Percentiles rank a stretch among this genome's conserved stretches.
Evolutionary conservation across 1,284 basidiomycete genomes (phyloP).

Genomic region (Dichomitus squalens): DNA sequence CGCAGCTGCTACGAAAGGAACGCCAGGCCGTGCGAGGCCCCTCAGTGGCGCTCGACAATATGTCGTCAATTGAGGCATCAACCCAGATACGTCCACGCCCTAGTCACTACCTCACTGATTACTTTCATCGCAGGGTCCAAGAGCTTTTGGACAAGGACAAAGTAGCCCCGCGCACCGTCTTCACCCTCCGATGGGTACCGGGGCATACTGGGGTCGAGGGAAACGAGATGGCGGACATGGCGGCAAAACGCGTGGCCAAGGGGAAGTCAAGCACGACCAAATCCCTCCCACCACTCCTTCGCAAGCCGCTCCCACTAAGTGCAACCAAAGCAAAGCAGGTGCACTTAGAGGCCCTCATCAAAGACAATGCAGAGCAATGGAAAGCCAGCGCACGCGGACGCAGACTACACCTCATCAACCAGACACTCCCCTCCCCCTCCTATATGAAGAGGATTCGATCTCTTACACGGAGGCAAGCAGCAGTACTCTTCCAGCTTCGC

Average conservation of each 20-base stretch:
- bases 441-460: not conserved
- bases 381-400: not conserved
- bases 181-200: no score
- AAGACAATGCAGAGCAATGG: not conserved
- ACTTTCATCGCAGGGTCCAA: no score
- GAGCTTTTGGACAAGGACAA: no score
- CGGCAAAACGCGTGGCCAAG: no score
- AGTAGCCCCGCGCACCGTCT: no score
- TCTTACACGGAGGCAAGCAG: constrained; percentile 17
- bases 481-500: constrained; percentile 33
- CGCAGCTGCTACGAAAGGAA: not conserved
- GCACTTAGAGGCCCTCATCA: not conserved
- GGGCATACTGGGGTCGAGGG: no score
- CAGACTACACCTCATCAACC: constrained; percentile 6
- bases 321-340: not conserved
- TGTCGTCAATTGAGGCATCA: not conserved
- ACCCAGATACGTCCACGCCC: not conserved
- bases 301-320: constrained; percentile 14
- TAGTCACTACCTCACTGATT: not conserved
- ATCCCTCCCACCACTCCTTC: constrained; percentile 13
- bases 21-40: not conserved
- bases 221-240: no score
- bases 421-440: constrained; percentile 10
- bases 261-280: no score
- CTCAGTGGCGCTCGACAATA: not conserved